Evolutionary conservation across 2,329 filamentous ascomycete species (phyloP).

Genomic region (Trichoderma pleuroti): DNA sequence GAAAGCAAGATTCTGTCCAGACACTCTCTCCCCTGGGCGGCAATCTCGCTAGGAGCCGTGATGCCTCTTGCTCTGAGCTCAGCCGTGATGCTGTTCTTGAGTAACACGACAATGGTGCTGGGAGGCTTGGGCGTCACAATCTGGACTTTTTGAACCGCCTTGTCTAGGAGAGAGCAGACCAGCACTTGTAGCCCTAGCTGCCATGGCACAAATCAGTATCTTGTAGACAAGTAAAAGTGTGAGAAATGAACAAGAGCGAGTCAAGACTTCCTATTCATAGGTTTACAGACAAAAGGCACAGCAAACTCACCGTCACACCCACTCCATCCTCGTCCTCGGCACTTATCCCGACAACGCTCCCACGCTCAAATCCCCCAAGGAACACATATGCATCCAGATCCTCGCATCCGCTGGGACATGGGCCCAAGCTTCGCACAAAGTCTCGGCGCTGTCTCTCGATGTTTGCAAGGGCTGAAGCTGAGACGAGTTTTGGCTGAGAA

Average conservation of each 20-base stretch:
- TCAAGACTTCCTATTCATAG: not conserved
- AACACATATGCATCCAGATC: conserved; percentile 50
- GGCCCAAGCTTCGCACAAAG: conserved; percentile 29
- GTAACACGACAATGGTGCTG: conserved; percentile 37
- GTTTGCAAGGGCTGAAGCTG: conserved; percentile 42
- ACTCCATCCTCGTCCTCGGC: conserved; percentile 48
- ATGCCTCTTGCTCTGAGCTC: conserved; percentile 29
- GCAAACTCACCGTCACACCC: conserved; percentile 43
- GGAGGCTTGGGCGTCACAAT: conserved; percentile 49
- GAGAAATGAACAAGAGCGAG: not conserved
- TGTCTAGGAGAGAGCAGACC: conserved; percentile 37
- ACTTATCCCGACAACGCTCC: conserved; percentile 52
- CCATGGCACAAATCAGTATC: conserved; percentile 20
- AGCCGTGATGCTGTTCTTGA: conserved; percentile 40
- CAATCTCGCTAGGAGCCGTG: conserved; percentile 17
- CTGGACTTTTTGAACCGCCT: conserved; percentile 32
- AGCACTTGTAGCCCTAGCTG: conserved; percentile 50
- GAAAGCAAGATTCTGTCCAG: conserved; percentile 53
- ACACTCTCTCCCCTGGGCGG: conserved; percentile 30
- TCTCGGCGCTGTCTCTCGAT: conserved; percentile 38
- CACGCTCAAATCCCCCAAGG: conserved; percentile 46
- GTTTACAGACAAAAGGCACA: not conserved
- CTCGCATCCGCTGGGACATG: conserved; percentile 41
- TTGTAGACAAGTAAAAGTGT: not conserved
- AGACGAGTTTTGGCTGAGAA: conserved; percentile 40